Evolutionary conservation across 306 rosid species (phyloP).

Genomic region (Corylus americana): DNA sequence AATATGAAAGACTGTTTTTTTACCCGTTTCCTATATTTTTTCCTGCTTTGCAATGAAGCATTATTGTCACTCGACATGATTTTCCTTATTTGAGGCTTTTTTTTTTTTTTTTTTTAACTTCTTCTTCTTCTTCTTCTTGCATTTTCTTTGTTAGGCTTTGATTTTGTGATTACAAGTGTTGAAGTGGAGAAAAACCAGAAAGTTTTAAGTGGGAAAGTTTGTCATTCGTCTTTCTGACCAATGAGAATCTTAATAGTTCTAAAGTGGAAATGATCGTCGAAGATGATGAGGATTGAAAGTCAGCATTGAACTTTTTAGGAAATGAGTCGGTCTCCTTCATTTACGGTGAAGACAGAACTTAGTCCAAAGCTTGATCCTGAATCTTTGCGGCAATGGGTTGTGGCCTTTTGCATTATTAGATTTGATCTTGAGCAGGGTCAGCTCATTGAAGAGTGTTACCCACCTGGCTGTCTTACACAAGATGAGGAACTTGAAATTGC

Average conservation of each 20-base stretch:
- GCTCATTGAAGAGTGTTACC: constrained; percentile 93
- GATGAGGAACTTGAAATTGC: constrained; percentile 89
- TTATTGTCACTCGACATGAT: neutral
- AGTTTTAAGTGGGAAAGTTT: constrained; percentile 17
- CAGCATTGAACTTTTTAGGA: constrained; percentile 34
- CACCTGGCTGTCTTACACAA: constrained; percentile 63
- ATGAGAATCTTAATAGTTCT: constrained; percentile 34
- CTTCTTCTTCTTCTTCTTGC: neutral
- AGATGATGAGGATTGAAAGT: constrained; percentile 25
- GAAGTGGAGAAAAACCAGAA: constrained; percentile 25
- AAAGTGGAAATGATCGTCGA: constrained; percentile 32
- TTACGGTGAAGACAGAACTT: constrained; percentile 67
- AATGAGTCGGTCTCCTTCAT: constrained; percentile 84
- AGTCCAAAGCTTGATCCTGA: constrained; percentile 70
- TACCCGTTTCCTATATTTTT: neutral
- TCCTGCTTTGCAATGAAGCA: constrained; percentile 1
- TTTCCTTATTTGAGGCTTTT: constrained; percentile 4
- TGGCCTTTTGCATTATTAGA: constrained; percentile 78
- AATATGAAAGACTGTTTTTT: neutral
- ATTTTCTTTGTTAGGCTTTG: constrained; percentile 29
- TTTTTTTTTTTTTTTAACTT: neutral
- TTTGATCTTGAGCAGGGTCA: constrained; percentile 95
- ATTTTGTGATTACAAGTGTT: constrained; percentile 18
- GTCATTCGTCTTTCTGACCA: constrained; percentile 20
- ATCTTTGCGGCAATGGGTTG: constrained; percentile 65